These are phyloP conservation scores for Candida ponderosae DNA, from an alignment of 805 yeast genomes.

Conservation along the genomic window DNA sequence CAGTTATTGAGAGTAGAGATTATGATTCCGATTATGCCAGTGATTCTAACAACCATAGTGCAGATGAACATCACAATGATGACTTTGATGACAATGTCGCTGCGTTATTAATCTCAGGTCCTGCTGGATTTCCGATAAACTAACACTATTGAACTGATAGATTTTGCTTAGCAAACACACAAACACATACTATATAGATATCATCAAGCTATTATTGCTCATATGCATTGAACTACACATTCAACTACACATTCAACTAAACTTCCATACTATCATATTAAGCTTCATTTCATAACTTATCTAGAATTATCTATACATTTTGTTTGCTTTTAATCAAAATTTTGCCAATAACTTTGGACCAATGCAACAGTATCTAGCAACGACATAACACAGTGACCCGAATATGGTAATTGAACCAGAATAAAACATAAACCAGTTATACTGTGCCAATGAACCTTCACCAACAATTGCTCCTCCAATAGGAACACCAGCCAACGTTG, in stretches of 20 bases:
- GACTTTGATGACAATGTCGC: neutral
- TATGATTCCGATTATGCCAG: neutral
- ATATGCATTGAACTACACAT: no score
- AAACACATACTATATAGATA: no score
- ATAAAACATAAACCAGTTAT: constrained; percentile 29
- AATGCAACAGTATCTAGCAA: constrained; percentile 38
- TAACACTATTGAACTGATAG: no score
- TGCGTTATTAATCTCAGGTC: no score
- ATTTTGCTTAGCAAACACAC: no score
- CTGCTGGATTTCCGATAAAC: no score
- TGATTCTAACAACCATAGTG: neutral
- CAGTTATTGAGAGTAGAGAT: neutral
- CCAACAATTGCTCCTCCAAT: constrained; percentile 43
- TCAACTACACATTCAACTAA: no score
- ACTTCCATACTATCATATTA: no score
- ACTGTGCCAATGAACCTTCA: constrained; percentile 24
- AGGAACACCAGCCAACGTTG: constrained; percentile 40
- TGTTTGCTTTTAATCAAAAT: no score
- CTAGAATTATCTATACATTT: no score
- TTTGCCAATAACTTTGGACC: constrained; percentile 28
- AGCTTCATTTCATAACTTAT: no score
- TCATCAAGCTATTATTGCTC: no score
- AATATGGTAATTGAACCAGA: constrained; percentile 28
- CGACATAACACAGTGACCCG: constrained; percentile 31
- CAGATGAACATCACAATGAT: neutral